These are phyloP conservation scores for Plasmodium cynomolgi DNA, from an alignment of 169 alveolate genomes.

Conservation along the genomic window DNA sequence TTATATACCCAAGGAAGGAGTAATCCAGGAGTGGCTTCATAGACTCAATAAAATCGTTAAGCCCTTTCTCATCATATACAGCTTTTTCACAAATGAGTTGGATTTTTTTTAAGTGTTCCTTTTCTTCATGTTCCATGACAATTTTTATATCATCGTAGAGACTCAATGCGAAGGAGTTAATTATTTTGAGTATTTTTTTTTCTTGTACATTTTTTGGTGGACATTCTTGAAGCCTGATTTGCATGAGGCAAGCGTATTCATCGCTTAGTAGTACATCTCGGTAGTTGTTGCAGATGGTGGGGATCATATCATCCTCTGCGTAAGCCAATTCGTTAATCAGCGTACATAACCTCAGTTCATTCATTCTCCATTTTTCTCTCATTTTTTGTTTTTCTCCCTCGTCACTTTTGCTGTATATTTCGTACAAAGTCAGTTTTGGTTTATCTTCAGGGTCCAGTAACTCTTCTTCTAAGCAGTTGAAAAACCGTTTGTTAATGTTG, in stretches of 20 bases:
- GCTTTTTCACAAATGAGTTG: slow-evolving; percentile 80
- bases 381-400: slow-evolving; percentile 31
- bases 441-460: slow-evolving; percentile 7
- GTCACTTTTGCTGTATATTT: slow-evolving; percentile 19
- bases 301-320: slow-evolving; percentile 56
- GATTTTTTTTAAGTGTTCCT: slow-evolving; percentile 77
- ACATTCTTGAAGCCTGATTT: slow-evolving; percentile 29
- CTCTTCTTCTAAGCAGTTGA: slow-evolving; percentile 46
- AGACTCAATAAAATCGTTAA: slow-evolving; percentile 76
- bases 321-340: slow-evolving; percentile 38
- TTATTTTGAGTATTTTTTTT: slow-evolving; percentile 34
- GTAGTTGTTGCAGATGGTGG: slow-evolving; percentile 65
- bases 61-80: slow-evolving; percentile 71
- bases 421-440: slow-evolving; percentile 2
- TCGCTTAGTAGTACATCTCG: slow-evolving; percentile 71
- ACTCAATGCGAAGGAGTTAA: slow-evolving; percentile 76
- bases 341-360: slow-evolving; percentile 61
- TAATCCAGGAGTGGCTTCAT: slow-evolving; percentile 79
- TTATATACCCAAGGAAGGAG: slow-evolving; percentile 79
- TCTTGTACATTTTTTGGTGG: slow-evolving; percentile 50
- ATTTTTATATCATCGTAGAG: slow-evolving; percentile 79
- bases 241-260: slow-evolving; percentile 63
- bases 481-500: slow-evolving; percentile 26
- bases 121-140: slow-evolving; percentile 72
- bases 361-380: slow-evolving; percentile 71